Base-by-base conservation (phyloP, 1,284 basidiomycete genomes). In the Cyathus olla region DNA sequence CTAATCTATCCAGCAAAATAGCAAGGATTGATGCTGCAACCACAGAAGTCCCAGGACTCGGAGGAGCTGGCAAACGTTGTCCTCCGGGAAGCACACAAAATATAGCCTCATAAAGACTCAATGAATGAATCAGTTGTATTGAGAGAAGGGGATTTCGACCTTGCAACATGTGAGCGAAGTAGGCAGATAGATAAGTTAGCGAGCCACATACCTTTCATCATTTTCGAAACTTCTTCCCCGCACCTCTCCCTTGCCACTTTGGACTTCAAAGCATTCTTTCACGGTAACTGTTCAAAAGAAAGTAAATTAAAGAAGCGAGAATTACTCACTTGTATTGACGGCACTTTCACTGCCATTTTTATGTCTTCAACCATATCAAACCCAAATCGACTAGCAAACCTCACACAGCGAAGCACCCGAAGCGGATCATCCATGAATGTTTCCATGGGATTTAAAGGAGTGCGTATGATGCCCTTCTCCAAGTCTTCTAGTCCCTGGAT, bases 351-450 rank as follows among this genome's bases (percentile, higher is more conserved):
- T 9, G 94, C 90, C 4, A 86, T 82, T 55, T 83, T 79, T 27
- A 98, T 84, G 56, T 93, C 92, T 0, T 84, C 77, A n/a, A 94
- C 92, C 59, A 99, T 84, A 17, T 84, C 79, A 70, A 97, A 98
- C 11, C 92, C 91, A 73, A 96, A 96, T 29, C 98, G 86, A 69
- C 94, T 95, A 0, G 97, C 92, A 75, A 99, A 99, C 57, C 98
- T 85, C 19, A 99, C 82, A 66, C 95, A 97, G 37, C 98, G 90
- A 35, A 99, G 81, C 13, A 99, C 90, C 2, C 98, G 90, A 8
- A 99, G 80, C 3, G 98, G 98, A 74, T 99, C 98, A 68, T 99
- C 98, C 37, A 89, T 80, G 73, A 99, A 99, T 0, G 98, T 99
- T 72, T 95, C 89, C 61, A 83, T 79, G 1, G 98, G 95, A 3